Evolutionary conservation across 306 rosid species (phyloP).

Genomic region (Quercus berberidifolia): DNA sequence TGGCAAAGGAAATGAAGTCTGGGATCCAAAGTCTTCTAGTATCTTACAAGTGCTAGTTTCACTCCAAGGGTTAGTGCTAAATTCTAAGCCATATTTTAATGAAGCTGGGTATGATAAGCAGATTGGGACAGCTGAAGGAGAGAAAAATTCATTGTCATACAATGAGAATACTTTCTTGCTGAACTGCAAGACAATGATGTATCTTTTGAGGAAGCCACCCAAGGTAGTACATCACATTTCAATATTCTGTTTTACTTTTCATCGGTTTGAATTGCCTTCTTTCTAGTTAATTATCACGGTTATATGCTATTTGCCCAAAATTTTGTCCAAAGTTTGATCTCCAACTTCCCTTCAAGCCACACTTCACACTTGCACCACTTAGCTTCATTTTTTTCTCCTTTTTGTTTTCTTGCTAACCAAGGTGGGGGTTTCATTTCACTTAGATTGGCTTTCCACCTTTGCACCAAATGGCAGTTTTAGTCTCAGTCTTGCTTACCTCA

Average conservation of each 20-base stretch:
- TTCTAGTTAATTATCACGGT: neutral
- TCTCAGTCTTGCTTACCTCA: neutral
- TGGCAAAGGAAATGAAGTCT: conserved; percentile 98
- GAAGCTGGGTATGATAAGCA: conserved; percentile 99
- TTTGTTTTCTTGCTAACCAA: neutral
- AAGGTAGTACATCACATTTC: conserved; percentile 57
- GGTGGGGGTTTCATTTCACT: neutral
- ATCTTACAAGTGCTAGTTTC: conserved; percentile 98
- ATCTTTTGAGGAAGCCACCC: conserved; percentile 85
- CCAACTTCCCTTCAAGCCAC: neutral
- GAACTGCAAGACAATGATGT: conserved; percentile 94
- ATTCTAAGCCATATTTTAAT: conserved; percentile 92
- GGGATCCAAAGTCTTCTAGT: conserved; percentile 98
- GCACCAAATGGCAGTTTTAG: neutral
- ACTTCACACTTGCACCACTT: neutral
- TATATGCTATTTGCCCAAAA: neutral
- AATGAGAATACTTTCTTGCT: conserved; percentile 90
- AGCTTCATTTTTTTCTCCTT: neutral
- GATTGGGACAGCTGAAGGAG: conserved; percentile 97
- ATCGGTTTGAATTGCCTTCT: neutral
- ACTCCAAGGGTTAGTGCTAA: conserved; percentile 92
- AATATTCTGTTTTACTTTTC: neutral
- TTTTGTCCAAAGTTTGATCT: neutral
- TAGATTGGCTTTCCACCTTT: neutral
- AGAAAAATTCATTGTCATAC: conserved; percentile 93